phyloP scores from a whole-genome alignment of 2,329 filamentous ascomycete species.

The Penicillium sp. region DNA sequence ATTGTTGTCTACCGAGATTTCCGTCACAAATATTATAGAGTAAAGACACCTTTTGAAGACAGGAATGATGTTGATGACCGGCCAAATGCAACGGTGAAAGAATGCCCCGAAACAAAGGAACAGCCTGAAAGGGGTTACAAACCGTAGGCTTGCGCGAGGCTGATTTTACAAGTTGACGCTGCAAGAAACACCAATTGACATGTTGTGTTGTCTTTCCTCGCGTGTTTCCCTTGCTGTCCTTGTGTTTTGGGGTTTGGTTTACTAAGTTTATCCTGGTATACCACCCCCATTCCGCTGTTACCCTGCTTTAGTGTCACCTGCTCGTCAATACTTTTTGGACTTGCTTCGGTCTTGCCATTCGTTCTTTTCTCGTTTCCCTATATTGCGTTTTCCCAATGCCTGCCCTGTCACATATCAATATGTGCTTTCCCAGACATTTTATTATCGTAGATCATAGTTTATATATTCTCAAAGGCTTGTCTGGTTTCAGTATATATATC shows the following conservation, averaged over 20 bases:
- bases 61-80: not conserved
- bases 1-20: not conserved
- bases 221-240: too few species aligned
- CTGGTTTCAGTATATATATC: not conserved
- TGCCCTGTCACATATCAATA: too few species aligned
- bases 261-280: too few species aligned
- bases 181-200: too few species aligned
- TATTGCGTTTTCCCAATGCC: not conserved
- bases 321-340: too few species aligned
- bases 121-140: not conserved
- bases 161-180: too few species aligned
- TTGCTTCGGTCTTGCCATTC: not conserved
- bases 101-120: not conserved
- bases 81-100: not conserved
- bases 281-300: too few species aligned
- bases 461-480: not conserved
- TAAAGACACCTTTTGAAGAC: not conserved
- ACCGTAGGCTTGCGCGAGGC: too few species aligned
- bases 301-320: too few species aligned
- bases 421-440: not conserved
- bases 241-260: too few species aligned
- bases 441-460: not conserved
- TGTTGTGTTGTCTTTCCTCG: too few species aligned
- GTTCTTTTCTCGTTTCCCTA: not conserved
- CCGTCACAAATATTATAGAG: not conserved